A percentile compares a stretch with the other conserved stretches of the same genome.
These are phyloP conservation scores for Rubia occidens DNA, from an alignment of 305 asterid genomes.

Conservation along the genomic window DNA sequence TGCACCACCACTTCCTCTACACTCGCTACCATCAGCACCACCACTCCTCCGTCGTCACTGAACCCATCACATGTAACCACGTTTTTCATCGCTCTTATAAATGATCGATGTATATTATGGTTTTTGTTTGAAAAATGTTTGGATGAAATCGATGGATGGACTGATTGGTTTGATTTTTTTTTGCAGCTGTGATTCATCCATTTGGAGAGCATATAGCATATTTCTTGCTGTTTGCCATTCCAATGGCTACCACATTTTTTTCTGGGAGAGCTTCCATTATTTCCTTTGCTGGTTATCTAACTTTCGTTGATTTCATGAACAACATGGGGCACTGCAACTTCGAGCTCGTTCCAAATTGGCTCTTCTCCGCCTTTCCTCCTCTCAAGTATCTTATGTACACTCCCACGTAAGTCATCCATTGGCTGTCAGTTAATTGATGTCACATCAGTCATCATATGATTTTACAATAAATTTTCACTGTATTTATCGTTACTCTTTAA, in stretches of 20 bases:
- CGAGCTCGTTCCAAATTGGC: constrained; percentile 61
- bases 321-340: constrained; percentile 96
- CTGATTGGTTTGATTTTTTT: neutral
- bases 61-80: constrained; percentile 65
- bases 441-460: too few species aligned
- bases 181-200: constrained; percentile 75
- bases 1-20: constrained; percentile 88
- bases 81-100: accelerated
- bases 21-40: constrained; percentile 91
- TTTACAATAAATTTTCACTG: too few species aligned
- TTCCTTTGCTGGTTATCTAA: constrained; percentile 36
- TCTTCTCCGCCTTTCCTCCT: constrained; percentile 66
- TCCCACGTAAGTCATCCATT: constrained; percentile 67
- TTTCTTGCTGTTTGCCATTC: constrained; percentile 51
- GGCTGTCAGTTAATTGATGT: too few species aligned
- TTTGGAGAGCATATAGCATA: constrained; percentile 72
- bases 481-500: too few species aligned
- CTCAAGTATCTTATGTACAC: constrained; percentile 88
- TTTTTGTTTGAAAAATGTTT: too few species aligned
- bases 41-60: constrained; percentile 87
- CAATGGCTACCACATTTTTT: constrained; percentile 29
- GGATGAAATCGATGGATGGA: too few species aligned
- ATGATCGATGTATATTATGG: too few species aligned
- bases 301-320: constrained; percentile 73
- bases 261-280: constrained; percentile 33